A percentile compares a stretch with the other conserved stretches of the same genome.
Conservation (phyloP, 257 asterid species). For the Solanum habrochaites region DNA sequence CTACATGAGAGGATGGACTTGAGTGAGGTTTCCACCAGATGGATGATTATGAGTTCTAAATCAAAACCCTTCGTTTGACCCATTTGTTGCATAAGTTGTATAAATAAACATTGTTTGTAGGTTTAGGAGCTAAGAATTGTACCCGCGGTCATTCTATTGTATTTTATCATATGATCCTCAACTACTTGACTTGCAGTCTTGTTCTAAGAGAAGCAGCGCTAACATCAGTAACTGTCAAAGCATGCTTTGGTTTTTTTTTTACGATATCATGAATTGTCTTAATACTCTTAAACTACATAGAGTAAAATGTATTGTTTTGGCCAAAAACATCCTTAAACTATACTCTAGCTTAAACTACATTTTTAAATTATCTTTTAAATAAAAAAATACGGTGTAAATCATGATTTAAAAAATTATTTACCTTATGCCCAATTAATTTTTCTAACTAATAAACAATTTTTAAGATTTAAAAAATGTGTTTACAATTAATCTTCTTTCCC, state of each 20-base stretch:
- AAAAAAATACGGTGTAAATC: too few species aligned
- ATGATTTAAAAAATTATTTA: too few species aligned
- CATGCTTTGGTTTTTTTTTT: neutral
- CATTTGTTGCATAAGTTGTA: neutral
- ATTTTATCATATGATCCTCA: neutral
- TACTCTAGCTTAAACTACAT: too few species aligned
- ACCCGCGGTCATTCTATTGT: neutral
- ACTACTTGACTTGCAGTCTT: neutral
- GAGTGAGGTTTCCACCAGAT: slow-evolving; percentile 61
- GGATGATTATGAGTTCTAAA: slow-evolving; percentile 32
- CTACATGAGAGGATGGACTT: slow-evolving; percentile 83
- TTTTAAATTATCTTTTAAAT: too few species aligned
- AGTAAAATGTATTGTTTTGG: neutral
- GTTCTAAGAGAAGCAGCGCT: neutral
- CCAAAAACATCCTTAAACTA: too few species aligned
- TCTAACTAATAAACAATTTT: too few species aligned
- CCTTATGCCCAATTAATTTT: too few species aligned
- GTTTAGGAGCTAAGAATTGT: neutral
- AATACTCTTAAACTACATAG: neutral
- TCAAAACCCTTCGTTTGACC: neutral
- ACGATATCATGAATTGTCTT: neutral
- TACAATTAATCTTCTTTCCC: too few species aligned
- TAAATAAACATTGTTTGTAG: neutral
- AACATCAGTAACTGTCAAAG: neutral
- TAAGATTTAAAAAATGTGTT: too few species aligned